These are phyloP conservation scores for Tremella fuciformis DNA, from an alignment of 768 basidiomycete species.

Conservation along the genomic window DNA sequence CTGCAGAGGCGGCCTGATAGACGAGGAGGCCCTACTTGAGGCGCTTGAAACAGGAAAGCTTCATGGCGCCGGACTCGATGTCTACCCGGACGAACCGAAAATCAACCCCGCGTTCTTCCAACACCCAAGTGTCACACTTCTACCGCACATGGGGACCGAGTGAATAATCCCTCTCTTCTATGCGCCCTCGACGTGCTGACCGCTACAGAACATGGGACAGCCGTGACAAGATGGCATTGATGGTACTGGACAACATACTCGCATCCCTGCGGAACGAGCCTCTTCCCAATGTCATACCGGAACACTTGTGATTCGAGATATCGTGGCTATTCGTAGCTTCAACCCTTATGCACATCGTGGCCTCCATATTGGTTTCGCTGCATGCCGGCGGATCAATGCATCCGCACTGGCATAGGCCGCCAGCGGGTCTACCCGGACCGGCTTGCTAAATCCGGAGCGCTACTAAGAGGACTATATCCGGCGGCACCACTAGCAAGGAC, in stretches of 20 bases:
- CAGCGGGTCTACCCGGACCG: too few species aligned
- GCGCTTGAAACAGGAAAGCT: constrained; percentile 52
- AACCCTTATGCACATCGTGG: too few species aligned
- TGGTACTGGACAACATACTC: constrained; percentile 30
- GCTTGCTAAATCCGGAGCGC: too few species aligned
- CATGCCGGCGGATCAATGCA: too few species aligned
- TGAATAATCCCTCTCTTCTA: neutral
- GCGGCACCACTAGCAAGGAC: too few species aligned
- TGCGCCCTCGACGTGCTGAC: neutral
- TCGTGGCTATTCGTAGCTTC: too few species aligned
- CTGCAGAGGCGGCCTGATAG: constrained; percentile 68
- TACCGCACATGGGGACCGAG: constrained; percentile 77
- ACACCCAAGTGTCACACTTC: constrained; percentile 73
- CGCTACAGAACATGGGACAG: constrained; percentile 19
- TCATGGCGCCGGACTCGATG: constrained; percentile 55
- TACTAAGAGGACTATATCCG: too few species aligned
- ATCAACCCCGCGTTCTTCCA: constrained; percentile 74
- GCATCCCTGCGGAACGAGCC: constrained; percentile 20
- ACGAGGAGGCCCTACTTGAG: constrained; percentile 78
- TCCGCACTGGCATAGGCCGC: too few species aligned
- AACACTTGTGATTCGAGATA: too few species aligned
- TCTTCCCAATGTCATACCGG: constrained; percentile 20
- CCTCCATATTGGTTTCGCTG: too few species aligned
- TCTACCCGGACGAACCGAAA: constrained; percentile 77
- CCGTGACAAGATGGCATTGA: constrained; percentile 30